phyloP scores from a whole-genome alignment of 2,329 filamentous ascomycete genomes.

The Fusarium zealandicum region DNA sequence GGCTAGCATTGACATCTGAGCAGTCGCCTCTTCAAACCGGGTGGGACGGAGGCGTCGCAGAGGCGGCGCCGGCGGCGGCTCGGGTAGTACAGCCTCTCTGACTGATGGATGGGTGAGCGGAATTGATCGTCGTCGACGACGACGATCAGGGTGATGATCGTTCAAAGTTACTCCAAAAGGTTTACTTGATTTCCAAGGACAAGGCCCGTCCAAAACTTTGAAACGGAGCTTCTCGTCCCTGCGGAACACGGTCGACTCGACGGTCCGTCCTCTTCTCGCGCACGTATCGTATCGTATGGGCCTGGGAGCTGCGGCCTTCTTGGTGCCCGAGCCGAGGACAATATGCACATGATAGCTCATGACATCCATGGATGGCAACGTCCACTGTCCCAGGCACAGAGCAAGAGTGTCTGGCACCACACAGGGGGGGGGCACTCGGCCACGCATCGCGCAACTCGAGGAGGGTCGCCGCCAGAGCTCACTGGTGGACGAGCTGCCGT shows the following conservation, averaged over 20 bases:
- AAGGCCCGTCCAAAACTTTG: background rate
- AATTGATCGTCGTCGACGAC: constrained; percentile 24
- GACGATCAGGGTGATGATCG: constrained; percentile 26
- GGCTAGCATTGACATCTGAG: background rate
- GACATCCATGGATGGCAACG: constrained; percentile 4
- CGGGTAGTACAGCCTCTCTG: constrained; percentile 10
- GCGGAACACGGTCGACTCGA: constrained; percentile 26
- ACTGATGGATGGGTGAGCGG: constrained; percentile 7
- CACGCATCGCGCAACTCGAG: constrained; percentile 2
- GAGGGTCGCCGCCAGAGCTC: constrained; percentile 20
- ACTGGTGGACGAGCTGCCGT: constrained; percentile 21
- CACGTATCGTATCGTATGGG: constrained; percentile 1
- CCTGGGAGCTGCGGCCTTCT: constrained; percentile 19
- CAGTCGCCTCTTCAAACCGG: constrained; percentile 13
- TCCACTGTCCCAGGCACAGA: constrained; percentile 5
- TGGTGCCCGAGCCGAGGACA: constrained; percentile 25
- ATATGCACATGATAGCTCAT: no score
- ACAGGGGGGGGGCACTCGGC: constrained; percentile 23
- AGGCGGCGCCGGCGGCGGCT: no score
- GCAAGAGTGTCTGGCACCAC: constrained; percentile 18
- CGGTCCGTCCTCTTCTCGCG: constrained; percentile 4
- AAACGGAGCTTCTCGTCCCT: constrained; percentile 12
- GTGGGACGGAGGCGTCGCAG: constrained; percentile 30
- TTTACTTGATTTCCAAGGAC: background rate
- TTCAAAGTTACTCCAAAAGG: background rate